phyloP scores from a whole-genome alignment of 306 rosid genomes.

The Malus asiatica region DNA sequence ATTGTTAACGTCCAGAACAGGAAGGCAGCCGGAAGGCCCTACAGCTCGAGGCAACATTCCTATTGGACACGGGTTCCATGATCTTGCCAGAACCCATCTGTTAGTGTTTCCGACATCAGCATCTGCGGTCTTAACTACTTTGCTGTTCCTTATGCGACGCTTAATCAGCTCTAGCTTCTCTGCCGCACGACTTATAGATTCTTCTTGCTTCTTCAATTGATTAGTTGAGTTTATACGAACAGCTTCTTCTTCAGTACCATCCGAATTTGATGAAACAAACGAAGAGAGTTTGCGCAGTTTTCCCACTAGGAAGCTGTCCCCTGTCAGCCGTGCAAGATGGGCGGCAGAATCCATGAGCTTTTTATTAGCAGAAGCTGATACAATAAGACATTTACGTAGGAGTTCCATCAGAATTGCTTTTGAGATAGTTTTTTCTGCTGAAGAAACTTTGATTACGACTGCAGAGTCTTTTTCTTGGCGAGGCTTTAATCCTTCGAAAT shows the following conservation, averaged over 20 bases:
- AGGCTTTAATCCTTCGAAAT: constrained; percentile 30
- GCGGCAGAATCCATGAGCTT: constrained; percentile 56
- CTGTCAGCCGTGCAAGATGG: constrained; percentile 44
- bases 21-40: constrained; percentile 63
- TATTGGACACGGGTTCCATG: constrained; percentile 87
- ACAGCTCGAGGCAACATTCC: constrained; percentile 75
- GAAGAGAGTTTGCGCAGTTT: constrained; percentile 42
- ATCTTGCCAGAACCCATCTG: constrained; percentile 55
- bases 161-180: constrained; percentile 56
- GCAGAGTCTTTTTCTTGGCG: constrained; percentile 5
- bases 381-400: constrained; percentile 54
- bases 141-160: constrained; percentile 31
- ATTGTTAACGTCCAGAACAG: constrained; percentile 39
- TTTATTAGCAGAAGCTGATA: constrained; percentile 51
- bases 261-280: constrained; percentile 30
- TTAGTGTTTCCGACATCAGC: constrained; percentile 20
- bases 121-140: constrained; percentile 16
- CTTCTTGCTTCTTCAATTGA: constrained; percentile 35
- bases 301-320: constrained; percentile 34
- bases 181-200: constrained; percentile 45
- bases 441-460: constrained; percentile 10
- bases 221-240: constrained; percentile 12
- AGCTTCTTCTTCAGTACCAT: constrained; percentile 22
- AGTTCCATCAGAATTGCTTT: constrained; percentile 44
- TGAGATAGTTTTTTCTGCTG: constrained; percentile 29